Conservation (phyloP, 306 rosid species). For the Ceratonia siliqua region DNA sequence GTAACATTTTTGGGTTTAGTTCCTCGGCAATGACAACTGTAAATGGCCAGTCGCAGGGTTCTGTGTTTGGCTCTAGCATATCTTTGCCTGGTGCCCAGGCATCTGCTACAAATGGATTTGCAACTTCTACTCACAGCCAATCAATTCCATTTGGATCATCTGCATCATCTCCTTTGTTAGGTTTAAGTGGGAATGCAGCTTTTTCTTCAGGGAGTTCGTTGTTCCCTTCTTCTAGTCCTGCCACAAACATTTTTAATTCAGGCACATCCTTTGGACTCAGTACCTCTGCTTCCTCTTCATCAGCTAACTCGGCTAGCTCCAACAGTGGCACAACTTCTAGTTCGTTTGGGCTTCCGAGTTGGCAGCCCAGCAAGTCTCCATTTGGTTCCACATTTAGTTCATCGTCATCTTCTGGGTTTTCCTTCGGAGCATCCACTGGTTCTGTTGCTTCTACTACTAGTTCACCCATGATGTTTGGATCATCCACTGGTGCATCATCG, state of each 20-base stretch:
- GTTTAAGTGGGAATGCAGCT: constrained; percentile 47
- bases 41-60: constrained; percentile 47
- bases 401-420: constrained; percentile 38
- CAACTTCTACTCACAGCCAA: constrained; percentile 52
- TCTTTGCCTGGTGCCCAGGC: constrained; percentile 43
- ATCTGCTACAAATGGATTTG: constrained; percentile 46
- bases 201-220: constrained; percentile 58
- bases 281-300: constrained; percentile 52
- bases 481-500: constrained; percentile 51
- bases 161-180: constrained; percentile 48
- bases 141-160: constrained; percentile 59
- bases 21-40: constrained; percentile 51
- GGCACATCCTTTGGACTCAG: constrained; percentile 42
- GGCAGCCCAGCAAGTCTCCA: constrained; percentile 59
- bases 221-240: constrained; percentile 56
- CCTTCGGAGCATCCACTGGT: constrained; percentile 40
- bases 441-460: constrained; percentile 38
- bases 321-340: constrained; percentile 46
- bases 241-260: constrained; percentile 41
- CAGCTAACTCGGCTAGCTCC: constrained; percentile 52
- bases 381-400: constrained; percentile 52
- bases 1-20: constrained; percentile 53
- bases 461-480: constrained; percentile 49
- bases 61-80: constrained; percentile 33
- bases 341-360: constrained; percentile 47